Conservation (phyloP, 768 basidiomycete genomes). For the Pleurotus platypus region DNA sequence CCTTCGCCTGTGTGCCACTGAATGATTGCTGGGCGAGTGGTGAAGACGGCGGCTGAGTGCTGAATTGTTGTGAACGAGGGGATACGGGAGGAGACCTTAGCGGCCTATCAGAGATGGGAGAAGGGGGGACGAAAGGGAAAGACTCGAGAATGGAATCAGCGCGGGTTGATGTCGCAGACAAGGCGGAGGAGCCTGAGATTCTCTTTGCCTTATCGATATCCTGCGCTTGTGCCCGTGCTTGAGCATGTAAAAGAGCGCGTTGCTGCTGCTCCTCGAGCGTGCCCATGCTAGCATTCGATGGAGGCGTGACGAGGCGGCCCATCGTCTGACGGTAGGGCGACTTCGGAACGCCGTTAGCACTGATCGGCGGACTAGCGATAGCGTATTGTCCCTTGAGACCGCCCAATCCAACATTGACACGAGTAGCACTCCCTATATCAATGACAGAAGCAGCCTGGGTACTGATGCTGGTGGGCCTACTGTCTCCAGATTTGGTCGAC, state of each 20-base stretch:
- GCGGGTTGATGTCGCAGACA: constrained; percentile 65
- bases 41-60: constrained; percentile 35
- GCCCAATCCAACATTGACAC: constrained; percentile 59
- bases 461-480: constrained; percentile 58
- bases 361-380: constrained; percentile 15
- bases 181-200: constrained; percentile 62
- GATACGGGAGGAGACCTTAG: constrained; percentile 73
- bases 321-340: constrained; percentile 59
- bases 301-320: constrained; percentile 55
- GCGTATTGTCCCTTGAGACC: constrained; percentile 21
- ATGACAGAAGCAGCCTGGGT: constrained; percentile 58
- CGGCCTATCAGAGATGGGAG: constrained; percentile 82
- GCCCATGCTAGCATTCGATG: constrained; percentile 25
- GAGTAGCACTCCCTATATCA: constrained; percentile 63
- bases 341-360: constrained; percentile 33
- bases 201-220: constrained; percentile 44
- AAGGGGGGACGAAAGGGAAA: constrained; percentile 88
- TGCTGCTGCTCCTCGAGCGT: constrained; percentile 67
- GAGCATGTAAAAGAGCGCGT: constrained; percentile 55
- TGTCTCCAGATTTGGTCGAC: constrained; percentile 31
- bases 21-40: constrained; percentile 54
- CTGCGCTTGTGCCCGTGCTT: constrained; percentile 56
- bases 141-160: constrained; percentile 85
- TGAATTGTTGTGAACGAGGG: constrained; percentile 55
- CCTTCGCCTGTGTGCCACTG: constrained; percentile 17